Evolutionary conservation across 345 rosid species (phyloP).

Genomic region (Gossypium herbaceum): DNA sequence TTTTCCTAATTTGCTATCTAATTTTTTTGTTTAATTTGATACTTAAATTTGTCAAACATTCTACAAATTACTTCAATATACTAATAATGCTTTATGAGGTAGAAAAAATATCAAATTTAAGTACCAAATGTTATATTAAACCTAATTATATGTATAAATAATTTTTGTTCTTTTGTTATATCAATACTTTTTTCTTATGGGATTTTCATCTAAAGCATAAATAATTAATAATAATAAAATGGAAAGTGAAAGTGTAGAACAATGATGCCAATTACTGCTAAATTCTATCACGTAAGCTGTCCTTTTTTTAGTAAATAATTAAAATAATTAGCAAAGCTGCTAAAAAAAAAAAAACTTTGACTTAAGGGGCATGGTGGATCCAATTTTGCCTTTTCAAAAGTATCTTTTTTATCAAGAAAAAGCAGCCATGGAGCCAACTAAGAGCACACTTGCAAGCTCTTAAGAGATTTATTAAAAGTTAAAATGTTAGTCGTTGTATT

Average conservation of each 20-base stretch:
- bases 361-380: conserved; percentile 8
- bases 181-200: not conserved
- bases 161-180: not conserved
- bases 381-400: conserved; percentile 11
- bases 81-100: too few relatives aligned
- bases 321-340: not conserved
- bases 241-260: not conserved
- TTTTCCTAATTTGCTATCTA: too few relatives aligned
- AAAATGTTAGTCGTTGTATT: too few relatives aligned
- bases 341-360: conserved; percentile 4
- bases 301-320: too few relatives aligned
- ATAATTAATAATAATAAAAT: not conserved
- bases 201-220: not conserved
- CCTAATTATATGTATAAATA: not conserved
- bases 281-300: not conserved
- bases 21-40: too few relatives aligned
- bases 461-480: too few relatives aligned
- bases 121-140: too few relatives aligned
- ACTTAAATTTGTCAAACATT: too few relatives aligned
- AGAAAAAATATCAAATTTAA: too few relatives aligned
- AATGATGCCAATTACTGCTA: not conserved
- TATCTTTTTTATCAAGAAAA: conserved; percentile 2
- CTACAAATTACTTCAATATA: too few relatives aligned
- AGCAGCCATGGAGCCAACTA: not conserved
- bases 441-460: too few relatives aligned